Conservation (phyloP, 768 basidiomycete genomes). For the Kockovaella imperatae region DNA sequence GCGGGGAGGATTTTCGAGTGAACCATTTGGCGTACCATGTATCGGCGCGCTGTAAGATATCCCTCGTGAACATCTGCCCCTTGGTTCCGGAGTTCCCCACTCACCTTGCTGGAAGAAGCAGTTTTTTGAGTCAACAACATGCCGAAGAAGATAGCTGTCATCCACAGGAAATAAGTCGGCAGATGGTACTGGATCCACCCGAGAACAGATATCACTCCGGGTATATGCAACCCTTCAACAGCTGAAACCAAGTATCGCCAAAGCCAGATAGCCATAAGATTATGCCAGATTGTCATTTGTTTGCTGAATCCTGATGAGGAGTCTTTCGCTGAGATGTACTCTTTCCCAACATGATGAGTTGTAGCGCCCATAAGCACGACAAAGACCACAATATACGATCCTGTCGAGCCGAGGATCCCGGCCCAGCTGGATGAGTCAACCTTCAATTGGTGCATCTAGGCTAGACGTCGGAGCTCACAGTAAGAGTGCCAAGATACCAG, state of each 20-base stretch:
- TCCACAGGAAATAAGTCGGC: conserved; percentile 33
- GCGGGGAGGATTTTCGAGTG: no score
- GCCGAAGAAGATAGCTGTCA: conserved; percentile 25
- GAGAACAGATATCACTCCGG: conserved; percentile 24
- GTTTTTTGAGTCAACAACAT: conserved; percentile 35
- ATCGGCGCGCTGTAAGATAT: no score
- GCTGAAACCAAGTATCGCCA: conserved; percentile 33
- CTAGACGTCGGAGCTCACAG: conserved; percentile 7
- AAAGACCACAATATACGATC: conserved; percentile 22
- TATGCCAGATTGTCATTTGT: conserved; percentile 32
- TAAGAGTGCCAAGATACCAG: not conserved
- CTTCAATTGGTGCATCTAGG: not conserved
- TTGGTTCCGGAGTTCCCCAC: conserved; percentile 1
- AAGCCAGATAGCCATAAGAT: conserved; percentile 35
- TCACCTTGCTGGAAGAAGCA: conserved; percentile 15
- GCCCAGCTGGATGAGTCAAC: conserved; percentile 17
- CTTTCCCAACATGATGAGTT: conserved; percentile 15
- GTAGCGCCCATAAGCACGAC: conserved; percentile 22
- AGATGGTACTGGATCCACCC: conserved; percentile 26
- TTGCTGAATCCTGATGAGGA: conserved; percentile 9
- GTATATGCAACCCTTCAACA: conserved; percentile 23
- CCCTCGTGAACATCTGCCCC: no score
- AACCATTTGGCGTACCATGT: no score
- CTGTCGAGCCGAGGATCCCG: conserved; percentile 25
- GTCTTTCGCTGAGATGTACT: conserved; percentile 7